Percentiles rank a stretch among this genome's conserved stretches.
Conservation (phyloP, 805 yeast species). For the Pichia paraexigua region DNA sequence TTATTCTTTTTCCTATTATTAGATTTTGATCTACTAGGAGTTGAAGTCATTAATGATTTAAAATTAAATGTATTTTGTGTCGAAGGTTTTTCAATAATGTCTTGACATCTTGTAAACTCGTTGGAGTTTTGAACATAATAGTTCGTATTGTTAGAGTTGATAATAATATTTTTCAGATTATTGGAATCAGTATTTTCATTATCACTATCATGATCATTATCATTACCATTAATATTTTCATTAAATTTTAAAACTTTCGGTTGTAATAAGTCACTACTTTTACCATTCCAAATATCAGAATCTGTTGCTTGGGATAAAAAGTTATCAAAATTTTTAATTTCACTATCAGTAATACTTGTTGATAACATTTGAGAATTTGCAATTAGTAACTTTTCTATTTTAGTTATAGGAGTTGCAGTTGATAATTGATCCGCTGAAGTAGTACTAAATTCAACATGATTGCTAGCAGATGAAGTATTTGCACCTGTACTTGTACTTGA, state of each 20-base stretch:
- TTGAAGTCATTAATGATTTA: background rate
- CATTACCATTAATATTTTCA: background rate
- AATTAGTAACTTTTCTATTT: background rate
- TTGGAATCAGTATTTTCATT: too few relatives aligned
- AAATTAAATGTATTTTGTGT: background rate
- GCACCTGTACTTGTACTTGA: background rate
- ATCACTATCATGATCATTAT: background rate
- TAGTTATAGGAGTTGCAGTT: background rate
- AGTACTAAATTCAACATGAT: background rate
- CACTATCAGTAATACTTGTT: background rate
- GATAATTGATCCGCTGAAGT: background rate
- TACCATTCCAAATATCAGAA: background rate
- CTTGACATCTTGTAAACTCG: background rate
- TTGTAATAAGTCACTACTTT: background rate
- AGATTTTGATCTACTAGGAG: background rate
- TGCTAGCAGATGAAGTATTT: background rate
- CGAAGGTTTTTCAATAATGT: background rate
- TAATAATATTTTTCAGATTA: background rate
- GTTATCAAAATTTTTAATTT: background rate
- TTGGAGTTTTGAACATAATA: background rate
- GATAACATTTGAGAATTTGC: background rate
- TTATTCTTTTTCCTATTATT: background rate
- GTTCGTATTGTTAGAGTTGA: constrained; percentile 3
- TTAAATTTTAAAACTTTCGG: background rate
- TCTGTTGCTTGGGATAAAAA: background rate